phyloP scores from a whole-genome alignment of 495 filamentous ascomycete species.

The Podospora tetraspora region DNA sequence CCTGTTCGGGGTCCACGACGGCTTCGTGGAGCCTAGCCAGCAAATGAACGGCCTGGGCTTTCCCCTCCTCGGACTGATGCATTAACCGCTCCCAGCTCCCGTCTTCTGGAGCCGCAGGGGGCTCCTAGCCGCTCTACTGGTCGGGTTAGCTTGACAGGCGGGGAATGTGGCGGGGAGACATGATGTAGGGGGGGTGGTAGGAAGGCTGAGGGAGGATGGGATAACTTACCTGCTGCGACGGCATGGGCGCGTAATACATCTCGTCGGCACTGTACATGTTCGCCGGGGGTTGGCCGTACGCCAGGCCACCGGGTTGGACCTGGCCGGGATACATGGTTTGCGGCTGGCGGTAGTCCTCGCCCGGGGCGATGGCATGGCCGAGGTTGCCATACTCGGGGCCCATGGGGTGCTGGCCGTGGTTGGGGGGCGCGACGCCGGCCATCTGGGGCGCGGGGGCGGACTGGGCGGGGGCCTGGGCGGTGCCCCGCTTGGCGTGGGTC shows the following conservation, averaged over 20 bases:
- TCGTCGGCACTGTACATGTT: conserved; percentile 74
- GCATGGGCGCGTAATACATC: conserved; percentile 85
- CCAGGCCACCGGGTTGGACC: conserved; percentile 63
- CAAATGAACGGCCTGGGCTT: background rate
- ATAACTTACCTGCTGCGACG: conserved; percentile 71
- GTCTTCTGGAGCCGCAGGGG: background rate
- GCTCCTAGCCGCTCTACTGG: conserved; percentile 26
- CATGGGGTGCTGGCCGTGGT: conserved; percentile 45
- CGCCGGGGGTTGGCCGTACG: conserved; percentile 67
- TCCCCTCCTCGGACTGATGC: background rate
- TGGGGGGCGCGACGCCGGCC: conserved; percentile 53
- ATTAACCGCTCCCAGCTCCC: background rate
- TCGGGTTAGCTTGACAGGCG: conserved; percentile 9
- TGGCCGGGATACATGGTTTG: conserved; percentile 72
- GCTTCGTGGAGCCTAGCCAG: background rate
- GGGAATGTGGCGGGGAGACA: background rate
- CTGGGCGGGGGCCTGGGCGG: conserved; percentile 46
- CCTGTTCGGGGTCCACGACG: too few relatives aligned
- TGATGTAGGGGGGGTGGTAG: background rate
- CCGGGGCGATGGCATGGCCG: conserved; percentile 43
- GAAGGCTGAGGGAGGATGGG: background rate
- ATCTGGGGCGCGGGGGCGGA: conserved; percentile 52
- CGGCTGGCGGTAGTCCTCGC: conserved; percentile 74
- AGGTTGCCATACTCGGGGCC: conserved; percentile 57
- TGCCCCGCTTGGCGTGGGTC: conserved; percentile 67